phyloP scores from a whole-genome alignment of 2,329 filamentous ascomycete genomes.

The Scopulariopsis brevicaulis region DNA sequence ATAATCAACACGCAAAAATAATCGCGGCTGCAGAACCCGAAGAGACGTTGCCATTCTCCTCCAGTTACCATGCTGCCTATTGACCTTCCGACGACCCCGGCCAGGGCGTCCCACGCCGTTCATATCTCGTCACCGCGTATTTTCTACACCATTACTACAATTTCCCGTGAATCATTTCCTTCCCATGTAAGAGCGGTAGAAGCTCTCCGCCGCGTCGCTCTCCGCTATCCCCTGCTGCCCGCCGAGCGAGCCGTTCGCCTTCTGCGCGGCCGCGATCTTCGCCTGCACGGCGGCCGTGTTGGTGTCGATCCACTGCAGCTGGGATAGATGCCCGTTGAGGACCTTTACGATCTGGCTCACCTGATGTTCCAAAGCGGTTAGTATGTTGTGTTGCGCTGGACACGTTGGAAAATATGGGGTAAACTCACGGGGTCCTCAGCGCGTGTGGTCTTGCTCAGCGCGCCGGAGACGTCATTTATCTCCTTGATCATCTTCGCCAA shows the following conservation, averaged over 20 bases:
- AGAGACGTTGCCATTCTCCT: background rate
- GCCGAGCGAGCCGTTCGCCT: constrained; percentile 55
- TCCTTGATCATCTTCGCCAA: constrained; percentile 95
- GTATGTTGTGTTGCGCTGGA: background rate
- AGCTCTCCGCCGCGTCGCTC: constrained; percentile 70
- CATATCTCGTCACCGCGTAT: background rate
- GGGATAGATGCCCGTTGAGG: constrained; percentile 82
- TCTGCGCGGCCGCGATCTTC: constrained; percentile 75
- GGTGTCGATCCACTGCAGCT: constrained; percentile 87
- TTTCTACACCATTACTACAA: background rate
- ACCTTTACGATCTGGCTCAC: constrained; percentile 92
- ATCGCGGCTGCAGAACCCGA: background rate
- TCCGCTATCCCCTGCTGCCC: constrained; percentile 48
- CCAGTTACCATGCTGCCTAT: background rate
- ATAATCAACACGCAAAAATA: background rate
- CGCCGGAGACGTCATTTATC: constrained; percentile 87
- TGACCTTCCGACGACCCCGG: background rate
- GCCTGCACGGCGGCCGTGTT: constrained; percentile 70
- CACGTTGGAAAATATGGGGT: constrained; percentile 4
- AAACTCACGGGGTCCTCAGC: constrained; percentile 71
- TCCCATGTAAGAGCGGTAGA: constrained; percentile 81
- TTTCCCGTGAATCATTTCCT: constrained; percentile 40
- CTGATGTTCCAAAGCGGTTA: constrained; percentile 28
- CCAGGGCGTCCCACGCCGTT: background rate
- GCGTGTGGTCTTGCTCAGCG: constrained; percentile 79